Evolutionary conservation across 768 basidiomycete genomes (phyloP), one percentile per base, ranked within the genome.

Genomic region (Suillus placidus): DNA sequence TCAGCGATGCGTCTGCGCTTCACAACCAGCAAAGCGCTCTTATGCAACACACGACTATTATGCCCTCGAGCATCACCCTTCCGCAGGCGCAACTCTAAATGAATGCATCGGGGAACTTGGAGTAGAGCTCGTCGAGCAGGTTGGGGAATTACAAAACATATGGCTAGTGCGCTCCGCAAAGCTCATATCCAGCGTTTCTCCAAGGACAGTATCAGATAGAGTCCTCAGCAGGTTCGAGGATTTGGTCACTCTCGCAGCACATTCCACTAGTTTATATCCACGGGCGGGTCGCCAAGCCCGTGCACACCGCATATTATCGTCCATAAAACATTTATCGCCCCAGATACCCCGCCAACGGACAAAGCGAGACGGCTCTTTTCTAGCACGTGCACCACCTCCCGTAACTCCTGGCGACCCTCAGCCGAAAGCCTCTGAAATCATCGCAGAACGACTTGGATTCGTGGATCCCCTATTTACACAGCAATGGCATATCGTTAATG

Each of bases 401-500:
- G 70, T 84, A 49, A 73, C 68, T 18, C 82, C 82, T 0, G 69
- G 78, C 1, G 68, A 76, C 6, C 77, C 80, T 64, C 60, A 34
- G 32, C 30, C 68, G n/a, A 42, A 55, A 38, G 76, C 78, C 13
- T 75, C 88, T 18, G 74, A 81, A 51, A 82, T 76, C 8, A 80
- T 90, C 43, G 89, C 87, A 10, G 75, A 84, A 43, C 81, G 83
- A 13, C 82, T 97, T 45, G 85, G 82, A 23, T 88, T 99, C 66
- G 71, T 80, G 32, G 97, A 99, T 73, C 97, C 97, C 0, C 81
- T 90, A 66, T 95, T 97, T 74, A 73, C 82, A 18, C 77, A 85
- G 65, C 97, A 99, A 81, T 99, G 97, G 97, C 97, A 98, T 80
- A 82, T 98, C 30, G 85, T 97, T 66, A 99, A 99, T 78, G 88